Percentiles rank a stretch among this genome's conserved stretches.
Evolutionary conservation across 371 early-diverging fungal genomes (phyloP).

Genomic region (Syncephalastrum sp.): DNA sequence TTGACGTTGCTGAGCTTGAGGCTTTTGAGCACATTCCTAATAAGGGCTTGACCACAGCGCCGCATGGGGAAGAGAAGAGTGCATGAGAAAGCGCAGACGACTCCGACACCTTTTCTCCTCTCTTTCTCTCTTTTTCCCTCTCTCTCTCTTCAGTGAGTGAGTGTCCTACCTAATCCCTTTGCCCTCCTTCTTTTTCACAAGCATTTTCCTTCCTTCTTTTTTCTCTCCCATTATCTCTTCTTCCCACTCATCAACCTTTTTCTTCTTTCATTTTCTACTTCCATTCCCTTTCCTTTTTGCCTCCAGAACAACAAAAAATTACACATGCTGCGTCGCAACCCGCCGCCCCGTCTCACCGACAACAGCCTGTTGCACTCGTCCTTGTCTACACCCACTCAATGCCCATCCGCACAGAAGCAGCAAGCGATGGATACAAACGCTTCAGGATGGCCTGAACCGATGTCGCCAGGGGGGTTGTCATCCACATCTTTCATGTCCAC

Average conservation of each 20-base stretch:
- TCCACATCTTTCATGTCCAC: slow-evolving; percentile 34
- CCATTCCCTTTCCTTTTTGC: not conserved
- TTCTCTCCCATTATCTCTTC: not conserved
- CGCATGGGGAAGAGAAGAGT: not conserved
- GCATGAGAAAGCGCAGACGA: not conserved
- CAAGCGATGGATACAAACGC: not conserved
- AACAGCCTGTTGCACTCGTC: slow-evolving; percentile 6
- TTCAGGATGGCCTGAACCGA: slow-evolving; percentile 7
- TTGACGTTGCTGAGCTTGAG: no score
- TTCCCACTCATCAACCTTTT: not conserved
- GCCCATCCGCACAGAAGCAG: slow-evolving; percentile 7
- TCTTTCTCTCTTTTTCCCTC: not conserved
- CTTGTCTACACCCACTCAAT: slow-evolving; percentile 9
- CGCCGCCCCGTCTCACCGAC: slow-evolving; percentile 8
- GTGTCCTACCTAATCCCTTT: no score
- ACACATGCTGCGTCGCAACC: slow-evolving; percentile 20
- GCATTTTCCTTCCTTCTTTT: no score
- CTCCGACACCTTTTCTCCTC: slow-evolving; percentile 6
- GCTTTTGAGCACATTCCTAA: no score
- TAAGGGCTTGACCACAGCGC: no score
- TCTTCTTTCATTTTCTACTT: slow-evolving; percentile 1
- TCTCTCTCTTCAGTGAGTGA: no score
- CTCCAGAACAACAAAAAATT: not conserved
- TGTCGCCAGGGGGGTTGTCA: slow-evolving; percentile 29
- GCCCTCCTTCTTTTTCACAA: no score